Conservation (phyloP, 202 grass and related monocot species). For the Brachypodium distachyon region DNA sequence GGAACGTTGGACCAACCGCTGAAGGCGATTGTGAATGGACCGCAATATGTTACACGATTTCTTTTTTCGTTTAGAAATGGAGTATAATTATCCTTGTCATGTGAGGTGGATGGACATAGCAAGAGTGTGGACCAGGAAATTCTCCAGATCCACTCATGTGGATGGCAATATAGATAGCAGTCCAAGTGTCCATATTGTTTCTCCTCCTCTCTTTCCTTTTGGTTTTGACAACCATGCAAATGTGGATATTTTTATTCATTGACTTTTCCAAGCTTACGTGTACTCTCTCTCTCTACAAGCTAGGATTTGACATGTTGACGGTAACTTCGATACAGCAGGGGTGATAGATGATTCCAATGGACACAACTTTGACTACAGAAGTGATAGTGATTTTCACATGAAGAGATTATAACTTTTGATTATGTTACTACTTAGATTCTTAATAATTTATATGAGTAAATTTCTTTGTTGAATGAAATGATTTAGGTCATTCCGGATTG, state of each 20-base stretch:
- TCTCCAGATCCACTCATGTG: slow-evolving; percentile 23
- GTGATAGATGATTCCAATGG: neutral
- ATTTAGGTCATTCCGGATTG: too few relatives aligned
- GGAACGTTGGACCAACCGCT: slow-evolving; percentile 14
- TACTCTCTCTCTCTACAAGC: neutral
- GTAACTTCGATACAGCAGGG: neutral
- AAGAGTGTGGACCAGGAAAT: slow-evolving; percentile 16
- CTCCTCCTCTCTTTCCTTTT: too few relatives aligned
- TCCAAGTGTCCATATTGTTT: neutral
- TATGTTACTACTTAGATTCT: neutral
- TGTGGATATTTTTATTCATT: neutral
- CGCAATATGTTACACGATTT: slow-evolving; percentile 4
- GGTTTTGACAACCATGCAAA: neutral
- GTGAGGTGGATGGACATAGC: slow-evolving; percentile 1
- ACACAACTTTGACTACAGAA: neutral
- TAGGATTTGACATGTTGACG: neutral
- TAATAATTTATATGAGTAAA: neutral
- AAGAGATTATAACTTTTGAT: neutral
- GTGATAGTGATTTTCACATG: neutral
- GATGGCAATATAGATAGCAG: neutral
- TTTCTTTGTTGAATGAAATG: neutral
- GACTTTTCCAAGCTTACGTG: neutral
- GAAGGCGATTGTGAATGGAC: slow-evolving; percentile 26
- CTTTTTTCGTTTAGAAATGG: neutral
- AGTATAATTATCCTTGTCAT: slow-evolving; percentile 28